Conservation (phyloP, 169 alveolate species). For the Condylostoma magnum region DNA sequence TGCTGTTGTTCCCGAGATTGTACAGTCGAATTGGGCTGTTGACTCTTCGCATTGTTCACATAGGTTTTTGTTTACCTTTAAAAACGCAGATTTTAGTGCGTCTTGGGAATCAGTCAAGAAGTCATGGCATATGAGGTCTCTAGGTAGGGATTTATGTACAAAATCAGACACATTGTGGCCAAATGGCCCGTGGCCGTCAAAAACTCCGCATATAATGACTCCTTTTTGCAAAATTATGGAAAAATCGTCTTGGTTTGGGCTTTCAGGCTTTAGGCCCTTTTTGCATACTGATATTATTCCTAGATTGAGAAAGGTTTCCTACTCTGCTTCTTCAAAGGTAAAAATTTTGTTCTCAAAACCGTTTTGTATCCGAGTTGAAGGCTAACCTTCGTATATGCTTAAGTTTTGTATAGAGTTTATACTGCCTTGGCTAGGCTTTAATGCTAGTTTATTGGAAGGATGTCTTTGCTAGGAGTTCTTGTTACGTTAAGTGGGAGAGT, state of each 20-base stretch:
- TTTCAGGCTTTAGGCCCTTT: conserved; percentile 12
- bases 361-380: too few relatives aligned
- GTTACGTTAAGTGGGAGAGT: too few relatives aligned
- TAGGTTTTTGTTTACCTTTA: not conserved
- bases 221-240: conserved; percentile 58
- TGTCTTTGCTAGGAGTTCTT: too few relatives aligned
- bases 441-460: too few relatives aligned
- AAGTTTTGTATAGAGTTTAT: too few relatives aligned
- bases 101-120: not conserved
- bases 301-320: not conserved
- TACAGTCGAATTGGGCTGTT: conserved; percentile 32
- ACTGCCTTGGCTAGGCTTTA: too few relatives aligned
- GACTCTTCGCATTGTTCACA: conserved; percentile 5
- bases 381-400: too few relatives aligned
- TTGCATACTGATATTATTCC: conserved; percentile 7
- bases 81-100: not conserved
- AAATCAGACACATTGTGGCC: conserved; percentile 85
- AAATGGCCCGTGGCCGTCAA: conserved; percentile 91
- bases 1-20: conserved; percentile 59
- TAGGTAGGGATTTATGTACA: conserved; percentile 62
- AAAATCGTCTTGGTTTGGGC: conserved; percentile 81
- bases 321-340: not conserved
- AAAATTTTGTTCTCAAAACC: not conserved
- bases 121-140: not conserved
- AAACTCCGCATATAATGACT: conserved; percentile 79